Evolutionary conservation across 2,329 filamentous ascomycete genomes (phyloP), one percentile per base, ranked within the genome.

Genomic region (Venturia nashicola): DNA sequence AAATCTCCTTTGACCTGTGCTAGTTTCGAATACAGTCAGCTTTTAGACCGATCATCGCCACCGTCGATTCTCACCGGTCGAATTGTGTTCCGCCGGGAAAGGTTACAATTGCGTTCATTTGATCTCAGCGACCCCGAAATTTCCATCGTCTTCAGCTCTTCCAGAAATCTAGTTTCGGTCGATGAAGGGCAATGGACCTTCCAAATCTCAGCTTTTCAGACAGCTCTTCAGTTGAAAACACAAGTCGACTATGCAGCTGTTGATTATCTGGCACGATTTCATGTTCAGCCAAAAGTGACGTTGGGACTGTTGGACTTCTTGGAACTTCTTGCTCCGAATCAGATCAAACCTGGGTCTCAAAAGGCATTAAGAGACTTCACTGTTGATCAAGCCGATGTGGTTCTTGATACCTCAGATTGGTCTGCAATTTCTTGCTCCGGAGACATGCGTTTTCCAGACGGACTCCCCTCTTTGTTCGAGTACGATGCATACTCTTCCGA

Each of bases 111-210:
- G 51, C 32, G 51, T 8, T 8, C 51, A 18, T 57, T 57, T n/a
- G 32, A 57, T 36, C 51, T 57, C 23, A n/a, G 51, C 23, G 51
- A 57, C 32, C 51, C 51, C 23, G 51, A 57, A 11, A 8, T 57
- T 16, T 57, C 51, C 51, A 57, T 57, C 32, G 27, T 57, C 32
- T 57, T n/a, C 51, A 57, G 16, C 32, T 57, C 51, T 18, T 57
- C 51, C 18, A 57, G 51, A 36, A 57, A 16, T 36, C 51, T 57
- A 7, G 27, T 57, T 36, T 18, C 51, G 32, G 32, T 57, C 51
- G 51, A 57, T 36, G 51, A 57, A 36, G 51, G 51, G 9, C 51
- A 57, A 27, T 57, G 51, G 51, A 57, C 51, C 32, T 57, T 57
- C 23, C 27, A 57, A 20, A 36, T 57, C 32, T 57, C 51, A 27